A percentile compares a stretch with the other conserved stretches of the same genome.
Conservation (phyloP, 208 protist genomes). For the Trypanosoma scelopori region DNA sequence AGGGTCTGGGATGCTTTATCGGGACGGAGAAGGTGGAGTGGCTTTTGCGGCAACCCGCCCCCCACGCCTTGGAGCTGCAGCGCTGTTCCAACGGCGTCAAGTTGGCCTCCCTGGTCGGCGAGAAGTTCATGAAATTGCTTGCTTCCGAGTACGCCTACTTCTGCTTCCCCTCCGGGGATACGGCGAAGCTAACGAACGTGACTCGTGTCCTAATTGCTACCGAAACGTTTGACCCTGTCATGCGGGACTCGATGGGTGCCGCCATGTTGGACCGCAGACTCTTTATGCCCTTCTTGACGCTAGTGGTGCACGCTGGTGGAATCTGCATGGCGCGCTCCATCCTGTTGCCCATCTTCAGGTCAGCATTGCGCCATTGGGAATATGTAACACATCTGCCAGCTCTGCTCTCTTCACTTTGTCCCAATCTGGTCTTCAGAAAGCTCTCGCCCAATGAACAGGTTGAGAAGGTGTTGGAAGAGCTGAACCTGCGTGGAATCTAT, state of each 20-base stretch:
- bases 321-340: conserved; percentile 20
- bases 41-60: neutral
- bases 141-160: conserved; percentile 48
- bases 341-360: conserved; percentile 32
- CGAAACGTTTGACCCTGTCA: conserved; percentile 18
- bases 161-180: conserved; percentile 22
- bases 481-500: conserved; percentile 2
- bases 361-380: neutral
- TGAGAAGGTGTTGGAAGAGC: conserved; percentile 3
- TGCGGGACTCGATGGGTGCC: conserved; percentile 16
- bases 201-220: conserved; percentile 32
- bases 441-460: conserved; percentile 9
- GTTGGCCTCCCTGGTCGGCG: conserved; percentile 11
- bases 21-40: neutral
- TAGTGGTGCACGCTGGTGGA: conserved; percentile 27
- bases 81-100: neutral
- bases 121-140: conserved; percentile 45
- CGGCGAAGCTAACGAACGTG: conserved; percentile 30
- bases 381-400: conserved; percentile 14
- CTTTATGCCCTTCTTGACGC: conserved; percentile 31
- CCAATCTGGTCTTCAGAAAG: neutral
- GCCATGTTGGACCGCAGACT: neutral
- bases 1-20: conserved; percentile 25
- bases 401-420: neutral
- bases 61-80: neutral